Conservation (phyloP, 2,329 filamentous ascomycete genomes). For the Aphanocladium album region DNA sequence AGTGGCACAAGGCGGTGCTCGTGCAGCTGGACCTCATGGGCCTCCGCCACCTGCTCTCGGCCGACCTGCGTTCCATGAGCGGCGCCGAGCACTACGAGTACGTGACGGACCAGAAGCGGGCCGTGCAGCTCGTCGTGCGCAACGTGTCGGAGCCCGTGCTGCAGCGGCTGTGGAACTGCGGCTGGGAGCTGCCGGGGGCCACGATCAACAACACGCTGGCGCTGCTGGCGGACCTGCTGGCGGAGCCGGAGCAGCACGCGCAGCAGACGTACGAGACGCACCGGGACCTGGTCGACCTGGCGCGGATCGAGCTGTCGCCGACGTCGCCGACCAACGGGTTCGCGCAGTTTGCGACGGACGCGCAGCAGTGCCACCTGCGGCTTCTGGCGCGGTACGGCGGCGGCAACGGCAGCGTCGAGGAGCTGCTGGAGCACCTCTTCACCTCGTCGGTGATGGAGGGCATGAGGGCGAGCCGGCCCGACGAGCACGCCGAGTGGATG, state of each 20-base stretch:
- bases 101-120: background rate
- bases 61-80: background rate
- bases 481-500: background rate
- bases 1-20: conserved; percentile 3
- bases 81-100: background rate
- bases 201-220: conserved; percentile 1
- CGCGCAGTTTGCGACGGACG: background rate
- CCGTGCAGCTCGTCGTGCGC: background rate
- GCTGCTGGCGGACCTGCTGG: background rate
- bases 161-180: background rate
- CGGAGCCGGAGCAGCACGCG: background rate
- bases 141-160: background rate
- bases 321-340: background rate
- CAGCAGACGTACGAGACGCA: conserved; percentile 6
- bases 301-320: background rate
- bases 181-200: background rate
- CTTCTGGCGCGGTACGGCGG: conserved; percentile 10
- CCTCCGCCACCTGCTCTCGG: background rate
- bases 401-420: conserved; percentile 1
- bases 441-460: conserved; percentile 8
- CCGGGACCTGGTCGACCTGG: conserved; percentile 4
- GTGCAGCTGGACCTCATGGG: conserved; percentile 1
- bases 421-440: conserved; percentile 11
- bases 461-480: background rate
- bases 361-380: conserved; percentile 2